Evolutionary conservation across 2,329 filamentous ascomycete genomes (phyloP), one percentile per base, ranked within the genome.

Genomic region (Colletotrichum nymphaeae): DNA sequence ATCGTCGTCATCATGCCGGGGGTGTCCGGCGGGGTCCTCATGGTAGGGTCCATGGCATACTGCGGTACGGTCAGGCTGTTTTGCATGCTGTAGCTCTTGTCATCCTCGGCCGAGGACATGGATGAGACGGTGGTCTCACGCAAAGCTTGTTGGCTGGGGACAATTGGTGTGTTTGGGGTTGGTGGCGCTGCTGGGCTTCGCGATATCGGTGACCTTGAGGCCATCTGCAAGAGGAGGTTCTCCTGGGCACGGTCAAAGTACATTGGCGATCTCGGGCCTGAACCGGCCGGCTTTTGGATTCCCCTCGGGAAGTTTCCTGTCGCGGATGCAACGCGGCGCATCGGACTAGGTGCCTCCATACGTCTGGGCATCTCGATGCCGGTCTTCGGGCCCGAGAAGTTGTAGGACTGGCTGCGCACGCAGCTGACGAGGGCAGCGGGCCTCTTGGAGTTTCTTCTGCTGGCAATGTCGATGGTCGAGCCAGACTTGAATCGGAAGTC

Each of bases 301-400:
- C 86, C 81, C 14, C 81, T 82, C 46, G 81, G 75, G 58, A 84
- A 78, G 62, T 76, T 80, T 6, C 88, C 86, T 4, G 84, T 86
- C 9, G 87, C 84, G 2, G 89, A 90, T 16, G 86, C 85, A 56
- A 90, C 88, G 55, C 89, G 86, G 28, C 88, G 85, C 81, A 90
- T 88, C 2, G 87, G 85, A 72, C 84, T 84, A 2, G 84, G 81
- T 22, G 83, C 80, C 28, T 89, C 87, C 22, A 81, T 76, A 37
- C 86, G 81, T 76, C 85, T 84, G 22, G 83, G 77, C 66, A 83
- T 78, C n/a, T 90, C 89, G 5, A 87, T 76, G 1, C 83, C 86
- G 0, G 86, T 86, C 79, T 86, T 87, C 8, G 87, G 85, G 30
- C 78, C 80, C 3, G 75, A 65, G 24, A 79, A 69, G 49, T 80